Evolutionary conservation across 1,284 basidiomycete genomes (phyloP), one percentile per base, ranked within the genome.

Genomic region (Sanghuangporus weigelae): DNA sequence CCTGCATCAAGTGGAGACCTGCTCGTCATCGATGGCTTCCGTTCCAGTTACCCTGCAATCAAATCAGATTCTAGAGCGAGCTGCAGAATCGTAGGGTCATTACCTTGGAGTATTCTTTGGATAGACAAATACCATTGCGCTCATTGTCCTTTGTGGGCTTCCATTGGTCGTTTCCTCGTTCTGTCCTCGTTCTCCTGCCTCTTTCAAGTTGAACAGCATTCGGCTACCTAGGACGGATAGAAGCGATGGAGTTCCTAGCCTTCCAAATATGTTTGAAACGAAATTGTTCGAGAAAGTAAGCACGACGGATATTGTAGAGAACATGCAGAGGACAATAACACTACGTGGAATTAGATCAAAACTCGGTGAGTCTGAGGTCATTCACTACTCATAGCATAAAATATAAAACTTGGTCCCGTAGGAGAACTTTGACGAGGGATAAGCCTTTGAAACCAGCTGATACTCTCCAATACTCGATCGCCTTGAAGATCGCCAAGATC

Each of bases 241-340:
- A 12, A 59, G 36, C 11, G 60, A 48, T 16, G 60, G 60, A 35
- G 23, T 57, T n/a, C 60, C 60, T 6, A 62, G 51, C 19, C 46
- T 14, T 5, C 31, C 31, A 3, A 51, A 16, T 3, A 57, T 7
- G n/a, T 2, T 19, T 26, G 44, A 44, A 8, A 35, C 7, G 21
- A 23, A 19, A 14, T 6, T 12, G 26, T 35, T 58, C 3, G n/a
- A 19, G 6, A 39, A 7, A 16, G 38, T 19, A 11, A 61, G 7
- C 19, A 38, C 6, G 46, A 39, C 26, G 1, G 19, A 12, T 2
- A 58, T 31, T 3, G 58, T 63, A 31, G 48, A 49, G 1, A 58
- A 19, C 4, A 42, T 23, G 21, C 56, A 50, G 55, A 42, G 31
- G 4, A 16, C 11, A 10, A 63, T 51, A n/a, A 53, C 46, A 4